These are phyloP conservation scores for Phytophthora sansomeana DNA, from an alignment of 352 stramenopile species.

Conservation along the genomic window DNA sequence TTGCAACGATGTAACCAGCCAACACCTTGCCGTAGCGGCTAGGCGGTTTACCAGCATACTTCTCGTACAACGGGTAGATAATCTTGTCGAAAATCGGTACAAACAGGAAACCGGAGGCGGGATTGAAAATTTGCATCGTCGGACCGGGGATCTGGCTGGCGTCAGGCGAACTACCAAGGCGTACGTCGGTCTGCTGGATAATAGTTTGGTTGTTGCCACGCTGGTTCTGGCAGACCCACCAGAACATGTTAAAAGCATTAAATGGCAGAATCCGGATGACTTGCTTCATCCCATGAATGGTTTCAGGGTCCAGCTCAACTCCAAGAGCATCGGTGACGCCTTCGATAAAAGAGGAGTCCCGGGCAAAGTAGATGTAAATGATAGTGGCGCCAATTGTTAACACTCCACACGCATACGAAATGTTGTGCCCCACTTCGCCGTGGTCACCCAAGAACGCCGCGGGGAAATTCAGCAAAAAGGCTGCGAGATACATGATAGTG, in stretches of 20 bases:
- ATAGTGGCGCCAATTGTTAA: slow-evolving; percentile 46
- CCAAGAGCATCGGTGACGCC: slow-evolving; percentile 47
- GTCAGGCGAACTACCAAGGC: slow-evolving; percentile 39
- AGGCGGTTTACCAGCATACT: slow-evolving; percentile 42
- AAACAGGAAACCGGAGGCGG: slow-evolving; percentile 43
- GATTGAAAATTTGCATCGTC: slow-evolving; percentile 60
- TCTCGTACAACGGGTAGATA: slow-evolving; percentile 55
- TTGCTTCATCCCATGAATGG: slow-evolving; percentile 61
- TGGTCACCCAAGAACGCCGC: slow-evolving; percentile 57
- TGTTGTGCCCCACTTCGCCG: slow-evolving; percentile 43
- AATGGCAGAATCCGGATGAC: slow-evolving; percentile 41
- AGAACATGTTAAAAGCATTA: slow-evolving; percentile 66
- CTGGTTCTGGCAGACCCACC: slow-evolving; percentile 67
- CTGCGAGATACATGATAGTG: slow-evolving; percentile 45
- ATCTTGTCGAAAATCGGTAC: slow-evolving; percentile 52
- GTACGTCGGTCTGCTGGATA: slow-evolving; percentile 69
- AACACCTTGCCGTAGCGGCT: slow-evolving; percentile 51
- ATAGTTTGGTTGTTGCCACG: slow-evolving; percentile 73
- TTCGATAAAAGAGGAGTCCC: slow-evolving; percentile 58
- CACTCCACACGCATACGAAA: slow-evolving; percentile 54
- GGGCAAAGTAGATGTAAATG: slow-evolving; percentile 57
- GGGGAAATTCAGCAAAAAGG: slow-evolving; percentile 64
- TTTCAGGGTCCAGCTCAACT: slow-evolving; percentile 46
- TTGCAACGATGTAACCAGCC: slow-evolving; percentile 45
- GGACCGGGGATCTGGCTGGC: slow-evolving; percentile 57